Evolutionary conservation across 768 basidiomycete genomes (phyloP), one percentile per base, ranked within the genome.

Genomic region (Asterophora parasitica): DNA sequence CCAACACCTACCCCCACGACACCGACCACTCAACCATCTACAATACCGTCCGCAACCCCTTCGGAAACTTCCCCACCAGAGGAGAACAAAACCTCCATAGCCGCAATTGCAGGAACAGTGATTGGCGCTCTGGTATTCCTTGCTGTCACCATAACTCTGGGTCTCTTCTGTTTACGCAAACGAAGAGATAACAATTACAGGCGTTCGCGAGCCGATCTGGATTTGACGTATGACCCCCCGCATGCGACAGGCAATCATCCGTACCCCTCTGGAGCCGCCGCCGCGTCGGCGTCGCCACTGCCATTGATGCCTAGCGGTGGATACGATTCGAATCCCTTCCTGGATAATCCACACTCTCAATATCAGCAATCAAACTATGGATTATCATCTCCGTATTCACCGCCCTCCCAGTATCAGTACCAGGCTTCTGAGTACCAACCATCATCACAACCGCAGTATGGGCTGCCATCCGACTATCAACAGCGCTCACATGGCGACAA

Each of bases 51-150:
- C 5, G 33, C 55, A 16, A 46, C 65, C 26, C 52, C 67, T 1
- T 52, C 67, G 1, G 40, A 61, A 7, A 58, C 65, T 15, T 44
- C 68, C 1, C 44, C 38, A 30, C 27, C 57, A 2, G 43, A 42
- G 19, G 42, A 53, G 28, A 49, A 23, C 23, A 23, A 60, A 7
- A 53, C 61, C 28, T 67, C 76, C 5, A 68, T 70, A 5, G 74
- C 72, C 23, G 74, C 72, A 37, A 75, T 82, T 39, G 73, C 73
- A 7, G 79, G 74, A 19, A 73, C 74, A 19, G 77, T 76, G 8
- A 69, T 80, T 32, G 80, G 81, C 38, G 73, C 64, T 26, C 60
- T 83, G 26, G 52, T 81, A 30, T 79, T 79, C 47, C 57, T 82
- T 16, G 74, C 78, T n/a, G 72, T 72, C 12, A 58, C 75, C 17